Evolutionary conservation across 768 basidiomycete species (phyloP).

Genomic region (Boletus sp.): DNA sequence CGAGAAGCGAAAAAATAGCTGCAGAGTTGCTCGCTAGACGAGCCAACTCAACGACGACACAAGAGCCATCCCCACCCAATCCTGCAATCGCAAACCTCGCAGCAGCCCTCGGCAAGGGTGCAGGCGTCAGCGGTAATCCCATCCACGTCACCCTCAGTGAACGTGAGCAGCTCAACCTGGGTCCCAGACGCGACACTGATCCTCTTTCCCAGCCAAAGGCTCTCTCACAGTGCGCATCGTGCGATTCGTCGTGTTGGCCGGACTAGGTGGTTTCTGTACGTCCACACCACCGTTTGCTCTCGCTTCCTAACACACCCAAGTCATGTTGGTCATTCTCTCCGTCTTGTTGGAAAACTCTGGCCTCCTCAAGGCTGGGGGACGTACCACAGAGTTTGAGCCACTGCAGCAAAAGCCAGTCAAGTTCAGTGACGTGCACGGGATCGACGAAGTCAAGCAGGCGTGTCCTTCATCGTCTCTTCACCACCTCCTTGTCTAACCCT

Average conservation of each 20-base stretch:
- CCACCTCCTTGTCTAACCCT: constrained; percentile 2
- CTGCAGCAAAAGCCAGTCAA: constrained; percentile 77
- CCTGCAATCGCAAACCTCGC: constrained; percentile 43
- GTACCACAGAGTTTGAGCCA: constrained; percentile 81
- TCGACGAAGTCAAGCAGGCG: constrained; percentile 94
- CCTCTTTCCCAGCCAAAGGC: constrained; percentile 53
- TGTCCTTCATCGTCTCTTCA: constrained; percentile 18
- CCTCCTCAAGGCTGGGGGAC: constrained; percentile 83
- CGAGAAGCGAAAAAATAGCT: constrained; percentile 44
- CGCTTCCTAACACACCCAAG: constrained; percentile 34
- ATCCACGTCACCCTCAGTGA: constrained; percentile 82
- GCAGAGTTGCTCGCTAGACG: constrained; percentile 38
- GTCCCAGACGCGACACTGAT: background rate
- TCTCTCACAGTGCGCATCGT: constrained; percentile 62
- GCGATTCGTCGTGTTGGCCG: constrained; percentile 56
- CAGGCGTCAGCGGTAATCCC: constrained; percentile 52
- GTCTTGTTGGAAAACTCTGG: constrained; percentile 93
- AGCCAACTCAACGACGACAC: constrained; percentile 8
- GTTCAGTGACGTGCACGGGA: constrained; percentile 95
- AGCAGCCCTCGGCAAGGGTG: constrained; percentile 41
- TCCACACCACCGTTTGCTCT: constrained; percentile 8
- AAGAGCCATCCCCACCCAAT: constrained; percentile 19
- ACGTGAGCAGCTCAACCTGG: constrained; percentile 46
- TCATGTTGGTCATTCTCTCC: constrained; percentile 81
- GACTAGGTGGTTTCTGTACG: constrained; percentile 67